Conservation (phyloP, 768 basidiomycete species). For the Xerocomus potaroensis region DNA sequence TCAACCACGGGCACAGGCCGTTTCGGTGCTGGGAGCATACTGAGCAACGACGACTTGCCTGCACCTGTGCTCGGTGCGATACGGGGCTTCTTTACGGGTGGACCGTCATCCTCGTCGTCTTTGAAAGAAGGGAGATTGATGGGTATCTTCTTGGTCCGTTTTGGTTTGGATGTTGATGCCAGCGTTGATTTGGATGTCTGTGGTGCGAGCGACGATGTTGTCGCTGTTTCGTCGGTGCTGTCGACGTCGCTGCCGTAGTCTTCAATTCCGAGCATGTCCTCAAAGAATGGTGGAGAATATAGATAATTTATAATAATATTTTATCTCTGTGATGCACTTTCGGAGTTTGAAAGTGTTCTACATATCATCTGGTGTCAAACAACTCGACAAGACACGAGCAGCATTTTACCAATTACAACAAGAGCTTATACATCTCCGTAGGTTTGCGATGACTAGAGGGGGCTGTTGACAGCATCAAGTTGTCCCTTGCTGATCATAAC, state of each 20-base stretch:
- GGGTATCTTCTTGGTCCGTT: constrained; percentile 44
- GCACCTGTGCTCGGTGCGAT: constrained; percentile 43
- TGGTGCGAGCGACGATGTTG: constrained; percentile 16
- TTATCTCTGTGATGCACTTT: too few species aligned
- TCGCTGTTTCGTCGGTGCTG: constrained; percentile 42
- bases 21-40: constrained; percentile 76
- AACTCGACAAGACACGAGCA: too few species aligned
- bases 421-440: too few species aligned
- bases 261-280: constrained; percentile 68
- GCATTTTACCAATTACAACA: too few species aligned
- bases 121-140: constrained; percentile 29
- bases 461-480: not conserved
- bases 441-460: not conserved
- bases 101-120: constrained; percentile 46
- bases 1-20: constrained; percentile 38
- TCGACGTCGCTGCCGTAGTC: constrained; percentile 74
- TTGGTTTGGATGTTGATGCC: constrained; percentile 35
- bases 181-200: constrained; percentile 30
- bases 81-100: constrained; percentile 56
- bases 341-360: too few species aligned
- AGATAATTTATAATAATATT: too few species aligned
- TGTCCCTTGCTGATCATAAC: too few species aligned
- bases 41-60: constrained; percentile 60
- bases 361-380: too few species aligned
- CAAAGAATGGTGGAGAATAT: too few species aligned